Evolutionary conservation across 1,139 yeast genomes (phyloP).

Genomic region (Blastobotrys serpentis): DNA sequence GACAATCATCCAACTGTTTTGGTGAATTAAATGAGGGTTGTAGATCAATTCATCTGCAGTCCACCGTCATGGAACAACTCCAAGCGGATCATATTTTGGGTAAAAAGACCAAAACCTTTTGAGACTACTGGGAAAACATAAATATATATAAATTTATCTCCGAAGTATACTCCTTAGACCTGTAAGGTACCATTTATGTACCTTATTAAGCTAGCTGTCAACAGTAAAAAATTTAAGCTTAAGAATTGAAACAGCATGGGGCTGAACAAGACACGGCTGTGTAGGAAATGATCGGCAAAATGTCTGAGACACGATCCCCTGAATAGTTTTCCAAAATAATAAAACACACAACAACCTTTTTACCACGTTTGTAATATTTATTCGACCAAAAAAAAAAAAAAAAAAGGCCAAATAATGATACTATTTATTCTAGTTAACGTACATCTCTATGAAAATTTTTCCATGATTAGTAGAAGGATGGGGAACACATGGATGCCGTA

Average conservation of each 20-base stretch:
- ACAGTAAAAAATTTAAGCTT: not conserved
- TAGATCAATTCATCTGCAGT: not conserved
- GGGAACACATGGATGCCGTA: too few relatives aligned
- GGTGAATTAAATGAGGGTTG: not conserved
- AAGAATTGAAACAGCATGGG: not conserved
- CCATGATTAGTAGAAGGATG: too few relatives aligned
- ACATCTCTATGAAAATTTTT: too few relatives aligned
- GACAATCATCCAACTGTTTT: not conserved
- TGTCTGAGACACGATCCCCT: not conserved
- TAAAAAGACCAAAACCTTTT: too few relatives aligned
- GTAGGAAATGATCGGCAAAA: not conserved
- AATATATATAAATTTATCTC: too few relatives aligned
- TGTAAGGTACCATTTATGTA: too few relatives aligned
- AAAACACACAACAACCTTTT: too few relatives aligned
- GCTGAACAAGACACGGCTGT: constrained; percentile 3
- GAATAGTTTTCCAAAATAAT: not conserved
- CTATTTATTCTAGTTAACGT: too few relatives aligned
- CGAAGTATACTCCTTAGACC: too few relatives aligned
- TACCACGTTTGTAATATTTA: too few relatives aligned
- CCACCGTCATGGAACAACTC: not conserved
- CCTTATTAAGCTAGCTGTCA: too few relatives aligned
- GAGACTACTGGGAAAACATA: too few relatives aligned
- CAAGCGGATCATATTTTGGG: not conserved
- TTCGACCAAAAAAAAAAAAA: not conserved
- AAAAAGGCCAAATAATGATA: not conserved